These are phyloP conservation scores for Dipteronia dyeriana DNA, from an alignment of 345 rosid species.

Conservation along the genomic window DNA sequence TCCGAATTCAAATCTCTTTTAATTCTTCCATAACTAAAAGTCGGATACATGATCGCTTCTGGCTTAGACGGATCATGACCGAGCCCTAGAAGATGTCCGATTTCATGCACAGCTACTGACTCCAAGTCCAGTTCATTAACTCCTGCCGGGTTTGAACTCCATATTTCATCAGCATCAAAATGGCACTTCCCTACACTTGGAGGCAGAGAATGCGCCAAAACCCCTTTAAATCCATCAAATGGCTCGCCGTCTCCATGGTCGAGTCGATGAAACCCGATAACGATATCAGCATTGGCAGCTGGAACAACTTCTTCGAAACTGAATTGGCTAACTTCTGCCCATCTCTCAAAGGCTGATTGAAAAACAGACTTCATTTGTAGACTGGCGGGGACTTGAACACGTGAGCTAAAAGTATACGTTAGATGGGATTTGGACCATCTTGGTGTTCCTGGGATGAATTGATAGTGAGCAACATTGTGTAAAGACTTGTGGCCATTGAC, in stretches of 20 bases:
- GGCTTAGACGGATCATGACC: neutral
- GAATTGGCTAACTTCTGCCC: conserved; percentile 10
- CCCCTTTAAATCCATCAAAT: conserved; percentile 17
- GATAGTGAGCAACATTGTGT: conserved; percentile 5
- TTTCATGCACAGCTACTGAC: conserved; percentile 34
- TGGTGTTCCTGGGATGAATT: conserved; percentile 8
- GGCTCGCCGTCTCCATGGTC: conserved; percentile 18
- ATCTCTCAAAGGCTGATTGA: conserved; percentile 3
- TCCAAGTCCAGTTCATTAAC: conserved; percentile 25
- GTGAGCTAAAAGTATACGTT: conserved; percentile 18
- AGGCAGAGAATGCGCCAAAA: conserved; percentile 22
- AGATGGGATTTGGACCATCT: conserved; percentile 24
- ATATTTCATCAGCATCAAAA: conserved; percentile 30
- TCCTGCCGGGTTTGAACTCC: conserved; percentile 15
- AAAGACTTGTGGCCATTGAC: neutral
- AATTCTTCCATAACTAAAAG: neutral
- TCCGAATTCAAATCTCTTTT: conserved; percentile 10
- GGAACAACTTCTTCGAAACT: conserved; percentile 11
- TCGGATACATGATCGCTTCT: conserved; percentile 25
- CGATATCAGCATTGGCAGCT: conserved; percentile 1
- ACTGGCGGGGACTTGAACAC: neutral
- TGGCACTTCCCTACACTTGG: conserved; percentile 22
- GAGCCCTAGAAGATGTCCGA: conserved; percentile 33
- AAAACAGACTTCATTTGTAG: neutral
- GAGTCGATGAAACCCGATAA: conserved; percentile 12